Conservation (phyloP, 306 rosid genomes). For the Fragaria ananassa region DNA sequence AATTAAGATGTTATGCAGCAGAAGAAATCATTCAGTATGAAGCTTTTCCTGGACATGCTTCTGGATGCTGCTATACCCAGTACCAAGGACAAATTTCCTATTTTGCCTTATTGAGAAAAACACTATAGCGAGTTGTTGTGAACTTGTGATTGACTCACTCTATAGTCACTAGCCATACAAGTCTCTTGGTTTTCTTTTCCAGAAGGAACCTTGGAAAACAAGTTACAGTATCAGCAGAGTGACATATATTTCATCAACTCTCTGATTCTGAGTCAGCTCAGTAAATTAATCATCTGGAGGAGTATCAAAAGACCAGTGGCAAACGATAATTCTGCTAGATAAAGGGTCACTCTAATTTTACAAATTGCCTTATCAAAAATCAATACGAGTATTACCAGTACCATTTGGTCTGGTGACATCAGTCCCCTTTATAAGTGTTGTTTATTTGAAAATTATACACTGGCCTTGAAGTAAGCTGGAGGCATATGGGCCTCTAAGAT, state of each 20-base stretch:
- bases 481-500: too few relatives aligned
- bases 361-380: background rate
- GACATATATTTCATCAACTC: background rate
- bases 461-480: too few relatives aligned
- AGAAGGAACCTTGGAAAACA: background rate
- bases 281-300: background rate
- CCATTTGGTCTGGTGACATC: too few relatives aligned
- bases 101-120: slow-evolving; percentile 7
- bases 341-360: background rate
- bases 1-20: background rate
- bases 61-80: background rate
- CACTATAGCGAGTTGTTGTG: background rate
- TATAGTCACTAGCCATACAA: too few relatives aligned
- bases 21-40: background rate
- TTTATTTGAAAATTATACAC: too few relatives aligned
- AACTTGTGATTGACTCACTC: background rate
- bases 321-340: background rate
- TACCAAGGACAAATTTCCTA: background rate
- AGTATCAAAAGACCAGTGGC: background rate
- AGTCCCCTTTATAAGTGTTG: too few relatives aligned
- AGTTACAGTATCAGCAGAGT: background rate
- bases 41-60: background rate
- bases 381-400: too few relatives aligned
- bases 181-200: background rate
- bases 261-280: background rate